Evolutionary conservation across 495 filamentous ascomycete genomes (phyloP).

Genomic region (Penicillium longicatenatum): DNA sequence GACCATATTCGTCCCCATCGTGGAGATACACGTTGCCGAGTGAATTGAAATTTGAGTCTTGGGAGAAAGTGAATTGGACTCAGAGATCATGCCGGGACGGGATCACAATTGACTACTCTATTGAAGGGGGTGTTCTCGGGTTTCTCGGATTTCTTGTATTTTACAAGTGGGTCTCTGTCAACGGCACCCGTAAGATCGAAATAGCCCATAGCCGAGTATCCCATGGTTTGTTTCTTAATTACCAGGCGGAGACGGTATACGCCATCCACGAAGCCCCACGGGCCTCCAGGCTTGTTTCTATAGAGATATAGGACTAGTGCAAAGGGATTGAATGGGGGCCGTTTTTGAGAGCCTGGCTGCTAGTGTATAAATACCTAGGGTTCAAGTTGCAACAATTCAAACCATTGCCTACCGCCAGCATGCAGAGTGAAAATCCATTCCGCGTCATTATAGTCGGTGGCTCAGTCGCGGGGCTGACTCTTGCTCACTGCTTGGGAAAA

Average conservation of each 20-base stretch:
- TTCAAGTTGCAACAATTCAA: no score
- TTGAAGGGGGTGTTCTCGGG: not conserved
- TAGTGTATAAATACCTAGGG: no score
- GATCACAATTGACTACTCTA: no score
- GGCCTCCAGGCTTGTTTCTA: no score
- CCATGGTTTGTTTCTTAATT: no score
- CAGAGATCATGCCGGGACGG: not conserved
- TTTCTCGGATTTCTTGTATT: not conserved
- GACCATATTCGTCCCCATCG: not conserved
- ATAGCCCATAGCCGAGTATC: not conserved
- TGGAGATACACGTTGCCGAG: not conserved
- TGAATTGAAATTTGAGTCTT: not conserved
- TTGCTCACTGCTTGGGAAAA: slow-evolving; percentile 47
- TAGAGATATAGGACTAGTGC: no score
- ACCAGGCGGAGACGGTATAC: no score
- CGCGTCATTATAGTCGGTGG: slow-evolving; percentile 55
- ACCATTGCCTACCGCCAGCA: no score
- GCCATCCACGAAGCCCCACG: no score
- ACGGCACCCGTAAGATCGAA: not conserved
- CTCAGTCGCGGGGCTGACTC: slow-evolving; percentile 50
- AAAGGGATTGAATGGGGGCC: no score
- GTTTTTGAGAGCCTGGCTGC: no score
- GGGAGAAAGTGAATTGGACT: no score
- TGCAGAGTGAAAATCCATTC: not conserved
- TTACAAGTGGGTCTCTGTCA: not conserved